These are phyloP conservation scores for Epichloe uncinata DNA, from an alignment of 2,329 filamentous ascomycete genomes.

Conservation along the genomic window DNA sequence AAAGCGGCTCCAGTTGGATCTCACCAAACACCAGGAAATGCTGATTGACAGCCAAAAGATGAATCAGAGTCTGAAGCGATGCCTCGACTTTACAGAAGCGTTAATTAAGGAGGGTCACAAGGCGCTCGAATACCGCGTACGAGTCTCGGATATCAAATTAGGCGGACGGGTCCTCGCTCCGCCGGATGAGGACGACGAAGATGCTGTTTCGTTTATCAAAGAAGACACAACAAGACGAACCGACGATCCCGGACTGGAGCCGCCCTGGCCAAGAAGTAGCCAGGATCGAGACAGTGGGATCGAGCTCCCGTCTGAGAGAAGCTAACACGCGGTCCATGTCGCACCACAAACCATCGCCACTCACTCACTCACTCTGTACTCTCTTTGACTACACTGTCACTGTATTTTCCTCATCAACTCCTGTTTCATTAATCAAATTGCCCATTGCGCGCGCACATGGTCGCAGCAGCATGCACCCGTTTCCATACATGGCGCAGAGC, in stretches of 20 bases:
- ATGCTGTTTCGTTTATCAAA: constrained; percentile 12
- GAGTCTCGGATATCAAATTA: constrained; percentile 64
- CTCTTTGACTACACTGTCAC: background rate
- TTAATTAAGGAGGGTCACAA: constrained; percentile 81
- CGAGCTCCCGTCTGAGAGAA: constrained; percentile 29
- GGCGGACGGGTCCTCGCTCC: constrained; percentile 64
- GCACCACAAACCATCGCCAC: background rate
- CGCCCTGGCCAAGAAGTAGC: constrained; percentile 23
- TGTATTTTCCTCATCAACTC: background rate
- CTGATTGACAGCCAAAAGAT: constrained; percentile 86
- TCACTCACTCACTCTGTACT: constrained; percentile 1
- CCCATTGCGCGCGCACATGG: constrained; percentile 1
- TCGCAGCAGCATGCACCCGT: constrained; percentile 1
- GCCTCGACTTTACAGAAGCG: constrained; percentile 78
- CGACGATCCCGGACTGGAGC: constrained; percentile 11
- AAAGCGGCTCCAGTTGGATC: constrained; percentile 67
- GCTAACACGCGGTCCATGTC: constrained; percentile 11
- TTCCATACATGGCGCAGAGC: background rate
- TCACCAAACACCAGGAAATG: constrained; percentile 78
- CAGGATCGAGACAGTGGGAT: constrained; percentile 41
- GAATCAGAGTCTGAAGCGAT: constrained; percentile 85
- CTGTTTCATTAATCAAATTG: background rate
- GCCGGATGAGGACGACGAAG: constrained; percentile 45
- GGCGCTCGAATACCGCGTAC: constrained; percentile 72
- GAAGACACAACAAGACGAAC: constrained; percentile 12